Evolutionary conservation across 2,329 filamentous ascomycete species (phyloP).

Genomic region (Stachybotrys elegans): DNA sequence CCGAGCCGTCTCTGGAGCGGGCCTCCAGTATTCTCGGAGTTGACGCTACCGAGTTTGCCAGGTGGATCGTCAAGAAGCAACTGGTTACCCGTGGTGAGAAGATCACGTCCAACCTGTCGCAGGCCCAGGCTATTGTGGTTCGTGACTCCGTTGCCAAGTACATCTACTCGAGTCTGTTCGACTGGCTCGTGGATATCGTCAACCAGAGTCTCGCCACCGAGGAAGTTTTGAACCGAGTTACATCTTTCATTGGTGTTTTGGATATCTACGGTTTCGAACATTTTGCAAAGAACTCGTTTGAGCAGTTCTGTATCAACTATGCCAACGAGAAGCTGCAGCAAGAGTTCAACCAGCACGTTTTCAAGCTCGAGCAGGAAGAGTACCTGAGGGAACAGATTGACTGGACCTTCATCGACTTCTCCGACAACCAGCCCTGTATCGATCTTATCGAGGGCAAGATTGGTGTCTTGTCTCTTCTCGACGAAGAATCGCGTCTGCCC

Average conservation of each 20-base stretch:
- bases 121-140: slow-evolving; percentile 89
- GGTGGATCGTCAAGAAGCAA: slow-evolving; percentile 99
- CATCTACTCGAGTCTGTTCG: slow-evolving; percentile 96
- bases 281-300: slow-evolving; percentile 99
- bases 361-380: slow-evolving; percentile 98
- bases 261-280: slow-evolving; percentile 99
- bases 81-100: slow-evolving; percentile 94
- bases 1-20: slow-evolving; percentile 75
- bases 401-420: slow-evolving; percentile 99
- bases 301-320: slow-evolving; percentile 99
- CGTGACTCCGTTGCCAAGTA: slow-evolving; percentile 97
- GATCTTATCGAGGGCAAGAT: slow-evolving; percentile 97
- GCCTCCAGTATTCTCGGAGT: slow-evolving; percentile 86
- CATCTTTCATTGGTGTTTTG: slow-evolving; percentile 92
- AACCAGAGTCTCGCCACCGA: slow-evolving; percentile 87
- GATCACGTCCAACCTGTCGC: slow-evolving; percentile 91
- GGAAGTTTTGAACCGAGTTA: slow-evolving; percentile 74
- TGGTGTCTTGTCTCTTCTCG: slow-evolving; percentile 83
- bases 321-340: slow-evolving; percentile 99
- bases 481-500: slow-evolving; percentile 92
- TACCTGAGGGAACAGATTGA: slow-evolving; percentile 95
- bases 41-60: slow-evolving; percentile 78
- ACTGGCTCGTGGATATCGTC: slow-evolving; percentile 98
- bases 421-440: slow-evolving; percentile 98
- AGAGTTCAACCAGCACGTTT: slow-evolving; percentile 98